A percentile compares a stretch with the other conserved stretches of the same genome.
Evolutionary conservation across 805 yeast genomes (phyloP).

Genomic region (Tetrapisispora pingtungensis): DNA sequence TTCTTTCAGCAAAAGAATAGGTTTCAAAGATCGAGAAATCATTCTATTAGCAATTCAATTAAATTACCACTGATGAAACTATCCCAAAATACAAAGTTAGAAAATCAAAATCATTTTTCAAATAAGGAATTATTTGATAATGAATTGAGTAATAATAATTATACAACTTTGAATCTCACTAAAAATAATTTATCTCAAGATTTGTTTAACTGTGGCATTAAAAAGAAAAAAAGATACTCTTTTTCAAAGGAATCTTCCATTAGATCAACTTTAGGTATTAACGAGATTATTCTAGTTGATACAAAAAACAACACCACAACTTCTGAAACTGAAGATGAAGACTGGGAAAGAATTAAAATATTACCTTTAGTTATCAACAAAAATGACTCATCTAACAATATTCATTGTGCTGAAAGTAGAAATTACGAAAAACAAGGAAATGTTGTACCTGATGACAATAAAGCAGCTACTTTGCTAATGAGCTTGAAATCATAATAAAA

Average conservation of each 20-base stretch:
- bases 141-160: not conserved
- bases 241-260: slow-evolving; percentile 27
- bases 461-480: slow-evolving; percentile 25
- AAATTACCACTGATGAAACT: not conserved
- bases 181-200: slow-evolving; percentile 6
- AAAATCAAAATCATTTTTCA: not conserved
- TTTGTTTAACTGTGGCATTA: not conserved
- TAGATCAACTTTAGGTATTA: slow-evolving; percentile 27
- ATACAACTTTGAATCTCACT: slow-evolving; percentile 1
- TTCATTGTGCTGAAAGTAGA: slow-evolving; percentile 3
- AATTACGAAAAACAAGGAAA: not conserved
- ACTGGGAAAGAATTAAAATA: slow-evolving; percentile 89
- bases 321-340: slow-evolving; percentile 92
- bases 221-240: slow-evolving; percentile 27
- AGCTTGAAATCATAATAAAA: slow-evolving; percentile 22
- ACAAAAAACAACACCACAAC: not conserved
- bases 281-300: slow-evolving; percentile 31
- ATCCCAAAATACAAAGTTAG: not conserved
- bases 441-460: slow-evolving; percentile 11
- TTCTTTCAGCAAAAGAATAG: not conserved
- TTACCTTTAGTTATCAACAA: slow-evolving; percentile 37
- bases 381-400: slow-evolving; percentile 14
- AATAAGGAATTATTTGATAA: not conserved
- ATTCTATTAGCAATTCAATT: not conserved
- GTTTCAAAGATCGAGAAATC: not conserved